phyloP scores from a whole-genome alignment of 208 protist genomes.

The Porcisia deanei region DNA sequence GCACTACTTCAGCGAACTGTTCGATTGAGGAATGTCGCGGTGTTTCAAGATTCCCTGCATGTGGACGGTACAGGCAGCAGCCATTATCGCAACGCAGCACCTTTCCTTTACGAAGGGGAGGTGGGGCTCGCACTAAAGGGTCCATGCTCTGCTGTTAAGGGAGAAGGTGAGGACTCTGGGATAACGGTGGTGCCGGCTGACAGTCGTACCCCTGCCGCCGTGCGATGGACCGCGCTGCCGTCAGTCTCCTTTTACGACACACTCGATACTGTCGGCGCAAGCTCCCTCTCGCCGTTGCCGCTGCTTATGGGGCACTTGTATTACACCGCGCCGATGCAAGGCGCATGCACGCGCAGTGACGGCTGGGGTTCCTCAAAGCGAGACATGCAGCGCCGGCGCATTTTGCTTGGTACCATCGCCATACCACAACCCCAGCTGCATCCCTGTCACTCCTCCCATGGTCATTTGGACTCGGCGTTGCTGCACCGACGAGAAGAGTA shows the following conservation, averaged over 20 bases:
- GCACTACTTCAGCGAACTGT: conserved; percentile 13
- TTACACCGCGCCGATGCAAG: not conserved
- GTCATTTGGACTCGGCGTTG: not conserved
- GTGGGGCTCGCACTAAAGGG: too few relatives aligned
- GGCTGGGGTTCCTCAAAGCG: not conserved
- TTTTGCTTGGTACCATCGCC: conserved; percentile 13
- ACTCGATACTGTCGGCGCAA: not conserved
- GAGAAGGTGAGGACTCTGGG: not conserved
- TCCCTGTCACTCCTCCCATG: not conserved
- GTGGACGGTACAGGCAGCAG: not conserved
- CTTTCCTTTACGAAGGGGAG: too few relatives aligned
- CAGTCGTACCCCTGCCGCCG: conserved; percentile 3
- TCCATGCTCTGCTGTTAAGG: not conserved
- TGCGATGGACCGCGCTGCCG: conserved; percentile 13
- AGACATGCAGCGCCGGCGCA: not conserved
- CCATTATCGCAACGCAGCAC: too few relatives aligned
- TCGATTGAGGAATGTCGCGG: not conserved
- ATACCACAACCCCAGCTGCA: conserved; percentile 6
- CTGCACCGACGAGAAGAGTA: not conserved
- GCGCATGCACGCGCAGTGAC: not conserved
- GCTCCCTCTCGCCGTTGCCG: not conserved
- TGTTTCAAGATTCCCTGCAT: conserved; percentile 4
- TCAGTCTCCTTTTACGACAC: conserved; percentile 1
- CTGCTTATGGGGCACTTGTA: conserved; percentile 8
- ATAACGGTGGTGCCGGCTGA: not conserved